phyloP scores from a whole-genome alignment of 441 rosid genomes.

The Adansonia rubrostipa region DNA sequence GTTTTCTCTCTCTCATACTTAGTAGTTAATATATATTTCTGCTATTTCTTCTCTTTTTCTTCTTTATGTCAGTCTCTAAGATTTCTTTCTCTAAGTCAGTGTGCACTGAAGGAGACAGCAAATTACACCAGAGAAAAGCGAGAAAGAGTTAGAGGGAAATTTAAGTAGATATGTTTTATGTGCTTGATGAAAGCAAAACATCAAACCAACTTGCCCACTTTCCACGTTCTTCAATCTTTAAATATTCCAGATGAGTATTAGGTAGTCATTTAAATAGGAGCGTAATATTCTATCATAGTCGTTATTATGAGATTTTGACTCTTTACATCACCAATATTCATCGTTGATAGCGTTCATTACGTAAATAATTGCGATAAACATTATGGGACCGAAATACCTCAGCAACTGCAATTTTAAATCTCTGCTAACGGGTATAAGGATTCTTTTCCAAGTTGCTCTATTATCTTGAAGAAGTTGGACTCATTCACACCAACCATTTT shows the following conservation, averaged over 20 bases:
- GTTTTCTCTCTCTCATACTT: neutral
- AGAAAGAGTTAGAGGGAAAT: neutral
- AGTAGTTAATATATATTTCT: slow-evolving; percentile 8
- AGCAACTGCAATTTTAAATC: too few species aligned
- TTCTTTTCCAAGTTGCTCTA: slow-evolving; percentile 17
- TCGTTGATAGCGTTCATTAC: too few species aligned
- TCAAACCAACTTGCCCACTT: slow-evolving; percentile 26
- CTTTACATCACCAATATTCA: too few species aligned
- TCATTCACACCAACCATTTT: neutral
- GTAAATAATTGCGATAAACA: too few species aligned
- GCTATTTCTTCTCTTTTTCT: neutral
- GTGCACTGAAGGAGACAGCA: slow-evolving; percentile 26
- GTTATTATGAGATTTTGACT: too few species aligned
- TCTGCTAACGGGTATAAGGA: neutral
- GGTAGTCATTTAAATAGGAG: too few species aligned
- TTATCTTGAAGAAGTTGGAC: slow-evolving; percentile 10
- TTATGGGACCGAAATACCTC: too few species aligned
- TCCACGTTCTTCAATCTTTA: neutral
- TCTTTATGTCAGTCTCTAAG: neutral
- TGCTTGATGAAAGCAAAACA: slow-evolving; percentile 24
- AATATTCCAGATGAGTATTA: neutral
- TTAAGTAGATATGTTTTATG: neutral
- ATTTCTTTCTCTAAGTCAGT: slow-evolving; percentile 16
- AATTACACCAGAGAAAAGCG: neutral
- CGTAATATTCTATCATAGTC: too few species aligned